Conservation (phyloP, 2,329 filamentous ascomycete genomes). For the Raffaelea arxii region DNA sequence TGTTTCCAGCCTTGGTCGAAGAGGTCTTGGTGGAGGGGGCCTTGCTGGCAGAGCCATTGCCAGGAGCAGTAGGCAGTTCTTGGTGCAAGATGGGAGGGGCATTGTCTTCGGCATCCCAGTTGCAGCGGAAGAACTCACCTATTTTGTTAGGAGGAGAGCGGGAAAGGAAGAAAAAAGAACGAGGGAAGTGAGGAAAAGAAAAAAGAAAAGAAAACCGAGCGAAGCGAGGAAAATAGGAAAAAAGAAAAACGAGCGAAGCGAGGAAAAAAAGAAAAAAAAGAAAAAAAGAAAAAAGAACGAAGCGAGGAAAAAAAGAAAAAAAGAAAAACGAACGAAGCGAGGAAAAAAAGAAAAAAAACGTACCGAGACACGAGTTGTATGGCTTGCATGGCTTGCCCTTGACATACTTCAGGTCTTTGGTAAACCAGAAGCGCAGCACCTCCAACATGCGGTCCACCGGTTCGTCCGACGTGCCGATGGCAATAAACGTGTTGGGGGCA, state of each 20-base stretch:
- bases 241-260: no score
- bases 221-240: no score
- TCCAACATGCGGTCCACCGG: constrained; percentile 89
- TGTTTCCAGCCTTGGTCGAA: constrained; percentile 22
- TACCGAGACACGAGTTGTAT: constrained; percentile 91
- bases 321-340: no score
- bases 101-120: constrained; percentile 84
- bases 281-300: no score
- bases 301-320: no score
- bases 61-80: constrained; percentile 18
- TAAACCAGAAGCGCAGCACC: constrained; percentile 95
- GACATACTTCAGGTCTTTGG: constrained; percentile 97
- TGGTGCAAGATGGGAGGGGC: constrained; percentile 54
- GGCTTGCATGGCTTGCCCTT: constrained; percentile 98
- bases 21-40: constrained; percentile 10
- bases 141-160: no score
- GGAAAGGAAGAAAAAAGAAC: no score
- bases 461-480: constrained; percentile 81
- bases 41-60: not conserved
- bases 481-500: constrained; percentile 78
- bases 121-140: constrained; percentile 99
- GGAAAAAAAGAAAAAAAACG: no score
- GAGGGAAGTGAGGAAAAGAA: no score
- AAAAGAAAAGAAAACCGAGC: no score
- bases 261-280: no score